Base-by-base conservation (phyloP, 2,329 filamentous ascomycete genomes). In the Plectosphaerella cucumerina region DNA sequence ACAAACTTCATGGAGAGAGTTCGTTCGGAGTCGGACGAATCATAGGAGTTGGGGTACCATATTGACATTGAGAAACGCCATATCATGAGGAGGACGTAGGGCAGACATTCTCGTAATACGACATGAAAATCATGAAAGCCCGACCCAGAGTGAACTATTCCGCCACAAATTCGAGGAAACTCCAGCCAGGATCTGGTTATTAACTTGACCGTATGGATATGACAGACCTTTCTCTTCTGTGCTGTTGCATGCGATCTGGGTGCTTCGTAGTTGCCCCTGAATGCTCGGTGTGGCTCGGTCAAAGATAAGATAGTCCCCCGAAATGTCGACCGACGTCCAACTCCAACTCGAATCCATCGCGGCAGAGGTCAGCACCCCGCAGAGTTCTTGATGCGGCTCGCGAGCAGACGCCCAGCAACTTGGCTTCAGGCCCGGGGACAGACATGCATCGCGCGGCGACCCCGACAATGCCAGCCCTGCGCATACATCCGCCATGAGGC, bases 1-100 rank as follows among this genome's bases (percentile, higher is more conserved):
- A 70, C 73, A 50, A 86, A 86, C 53, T 83, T 70, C 57, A 53
- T 70, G 31, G 58, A 44, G n/a, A 54, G 21, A 23, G 52, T 42
- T 20, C n/a, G 39, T 18, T 39, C 35, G 4, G 35, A 18, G 4
- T 6, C 35, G 5, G 12, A 11, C 26, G 26, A 31, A 11, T 10
- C 12, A 10, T 31, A 31, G 26, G 26, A 31, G 9, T 9, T 11
- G 26, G 26, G 23, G 43, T 37, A 11, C 26, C 45, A n/a, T 11
- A 37, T 42, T 18, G 23, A n/a, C 9, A 20, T 5, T 43, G 37
- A 20, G 12, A 49, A 33, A 31, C 26, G 12, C 12, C 9, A 31
- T 21, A 43, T 37, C 44, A 43, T 46, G 42, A 18, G 44, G n/a
- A 44, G 34, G 33, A 23, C 6, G 26, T 35, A 22, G 23, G 17